These are phyloP conservation scores for Elaeagnus macrophylla DNA, from an alignment of 306 rosid genomes.

Conservation along the genomic window DNA sequence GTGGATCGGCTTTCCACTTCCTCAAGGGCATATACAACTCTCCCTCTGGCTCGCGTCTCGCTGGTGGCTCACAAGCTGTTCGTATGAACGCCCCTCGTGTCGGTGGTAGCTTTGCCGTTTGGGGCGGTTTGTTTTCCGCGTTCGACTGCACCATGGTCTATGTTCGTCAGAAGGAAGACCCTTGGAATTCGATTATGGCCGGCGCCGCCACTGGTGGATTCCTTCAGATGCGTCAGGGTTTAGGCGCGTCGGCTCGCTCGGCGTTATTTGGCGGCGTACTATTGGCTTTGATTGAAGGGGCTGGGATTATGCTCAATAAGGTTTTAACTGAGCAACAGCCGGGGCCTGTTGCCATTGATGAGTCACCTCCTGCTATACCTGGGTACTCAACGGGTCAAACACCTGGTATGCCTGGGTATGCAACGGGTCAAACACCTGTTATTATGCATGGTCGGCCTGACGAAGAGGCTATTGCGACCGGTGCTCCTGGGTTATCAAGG, in stretches of 20 bases:
- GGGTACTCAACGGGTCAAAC: slow-evolving; percentile 1
- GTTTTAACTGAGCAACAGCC: slow-evolving; percentile 52
- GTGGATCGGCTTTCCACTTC: slow-evolving; percentile 83
- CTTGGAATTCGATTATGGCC: slow-evolving; percentile 81
- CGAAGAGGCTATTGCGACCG: slow-evolving; percentile 22
- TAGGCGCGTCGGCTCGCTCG: slow-evolving; percentile 43
- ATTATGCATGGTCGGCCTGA: slow-evolving; percentile 12
- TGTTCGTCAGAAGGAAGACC: slow-evolving; percentile 84
- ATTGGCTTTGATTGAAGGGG: slow-evolving; percentile 72
- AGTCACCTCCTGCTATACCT: slow-evolving; percentile 28
- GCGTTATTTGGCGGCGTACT: slow-evolving; percentile 64
- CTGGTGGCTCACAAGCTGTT: slow-evolving; percentile 69
- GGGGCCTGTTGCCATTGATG: slow-evolving; percentile 49
- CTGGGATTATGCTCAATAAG: slow-evolving; percentile 80
- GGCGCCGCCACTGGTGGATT: slow-evolving; percentile 87
- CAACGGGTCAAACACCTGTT: slow-evolving; percentile 19
- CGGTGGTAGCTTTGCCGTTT: slow-evolving; percentile 77
- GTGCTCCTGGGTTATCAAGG: slow-evolving; percentile 26
- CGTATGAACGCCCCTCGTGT: slow-evolving; percentile 83
- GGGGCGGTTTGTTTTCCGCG: slow-evolving; percentile 87
- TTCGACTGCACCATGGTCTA: slow-evolving; percentile 82
- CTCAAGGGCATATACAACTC: slow-evolving; percentile 71
- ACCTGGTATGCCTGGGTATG: slow-evolving; percentile 14
- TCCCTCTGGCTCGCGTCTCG: slow-evolving; percentile 49
- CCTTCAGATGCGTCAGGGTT: slow-evolving; percentile 76